phyloP scores from a whole-genome alignment of 2,329 filamentous ascomycete species.

The Trichoderma cornu-damae region DNA sequence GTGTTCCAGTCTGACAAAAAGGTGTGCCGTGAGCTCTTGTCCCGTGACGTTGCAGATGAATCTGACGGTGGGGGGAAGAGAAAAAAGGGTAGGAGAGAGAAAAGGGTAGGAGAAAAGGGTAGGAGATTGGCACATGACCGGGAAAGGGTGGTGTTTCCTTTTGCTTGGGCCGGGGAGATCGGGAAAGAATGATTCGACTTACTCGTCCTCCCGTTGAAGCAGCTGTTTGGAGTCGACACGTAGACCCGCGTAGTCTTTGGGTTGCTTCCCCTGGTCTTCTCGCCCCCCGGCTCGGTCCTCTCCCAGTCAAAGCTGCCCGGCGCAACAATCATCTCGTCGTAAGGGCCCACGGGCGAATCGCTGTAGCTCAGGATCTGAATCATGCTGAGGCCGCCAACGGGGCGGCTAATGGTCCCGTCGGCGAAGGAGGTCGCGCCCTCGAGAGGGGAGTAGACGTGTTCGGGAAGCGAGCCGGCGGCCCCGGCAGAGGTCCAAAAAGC shows the following conservation, averaged over 20 bases:
- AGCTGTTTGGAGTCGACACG: conserved; percentile 48
- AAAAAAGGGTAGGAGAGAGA: neutral
- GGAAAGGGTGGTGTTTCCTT: too few species aligned
- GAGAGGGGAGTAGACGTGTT: conserved; percentile 42
- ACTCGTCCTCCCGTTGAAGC: conserved; percentile 50
- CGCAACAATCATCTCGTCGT: conserved; percentile 48
- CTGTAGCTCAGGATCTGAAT: conserved; percentile 48
- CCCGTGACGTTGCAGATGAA: too few species aligned
- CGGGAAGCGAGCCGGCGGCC: conserved; percentile 31
- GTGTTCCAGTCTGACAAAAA: conserved; percentile 46
- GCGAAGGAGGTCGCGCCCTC: conserved; percentile 41
- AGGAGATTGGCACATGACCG: too few species aligned
- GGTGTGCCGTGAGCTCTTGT: too few species aligned
- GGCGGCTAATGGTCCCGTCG: conserved; percentile 26
- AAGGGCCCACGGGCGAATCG: conserved; percentile 47
- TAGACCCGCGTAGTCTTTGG: conserved; percentile 49
- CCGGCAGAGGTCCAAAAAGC: conserved; percentile 36
- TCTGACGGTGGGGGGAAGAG: neutral
- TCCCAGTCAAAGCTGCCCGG: conserved; percentile 44
- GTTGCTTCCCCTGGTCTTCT: conserved; percentile 33
- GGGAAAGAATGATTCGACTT: conserved; percentile 21
- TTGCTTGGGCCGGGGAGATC: too few species aligned
- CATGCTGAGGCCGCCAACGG: conserved; percentile 43
- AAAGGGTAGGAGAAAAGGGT: too few species aligned
- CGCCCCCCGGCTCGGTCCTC: conserved; percentile 32